Evolutionary conservation across 129 eudicot species (phyloP).

Genomic region (Solidago caesia): DNA sequence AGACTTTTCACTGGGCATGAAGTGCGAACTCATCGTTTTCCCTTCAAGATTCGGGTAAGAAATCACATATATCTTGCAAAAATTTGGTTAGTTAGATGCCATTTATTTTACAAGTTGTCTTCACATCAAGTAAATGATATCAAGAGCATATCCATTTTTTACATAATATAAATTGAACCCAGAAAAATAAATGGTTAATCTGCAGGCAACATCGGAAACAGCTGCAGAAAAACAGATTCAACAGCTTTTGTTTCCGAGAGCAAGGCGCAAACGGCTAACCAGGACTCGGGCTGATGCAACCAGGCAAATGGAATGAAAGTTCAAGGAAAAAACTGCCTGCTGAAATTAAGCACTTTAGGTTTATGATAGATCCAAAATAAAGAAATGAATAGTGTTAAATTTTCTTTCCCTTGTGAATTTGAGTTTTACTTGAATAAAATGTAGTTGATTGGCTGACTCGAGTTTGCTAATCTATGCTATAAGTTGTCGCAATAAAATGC

Average conservation of each 20-base stretch:
- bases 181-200: background rate
- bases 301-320: background rate
- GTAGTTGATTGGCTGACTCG: constrained; percentile 21
- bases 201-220: constrained; percentile 59
- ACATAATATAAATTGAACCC: background rate
- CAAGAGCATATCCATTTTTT: background rate
- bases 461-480: constrained; percentile 14
- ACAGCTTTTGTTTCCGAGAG: constrained; percentile 62
- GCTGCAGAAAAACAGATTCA: constrained; percentile 81
- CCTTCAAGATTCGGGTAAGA: constrained; percentile 70
- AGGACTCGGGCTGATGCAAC: constrained; percentile 32
- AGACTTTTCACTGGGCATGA: constrained; percentile 61
- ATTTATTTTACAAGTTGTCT: background rate
- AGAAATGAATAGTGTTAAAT: constrained; percentile 18
- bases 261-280: constrained; percentile 46
- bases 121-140: too few species aligned
- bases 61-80: background rate
- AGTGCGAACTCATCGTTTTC: constrained; percentile 75
- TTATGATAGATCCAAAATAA: constrained; percentile 17
- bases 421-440: constrained; percentile 25
- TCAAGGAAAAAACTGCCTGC: too few species aligned
- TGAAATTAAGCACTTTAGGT: background rate
- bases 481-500: constrained; percentile 8
- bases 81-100: background rate
- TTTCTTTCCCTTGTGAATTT: constrained; percentile 17